A percentile compares a stretch with the other conserved stretches of the same genome.
Evolutionary conservation across 768 basidiomycete genomes (phyloP).

Genomic region (Dendrothele bispora): DNA sequence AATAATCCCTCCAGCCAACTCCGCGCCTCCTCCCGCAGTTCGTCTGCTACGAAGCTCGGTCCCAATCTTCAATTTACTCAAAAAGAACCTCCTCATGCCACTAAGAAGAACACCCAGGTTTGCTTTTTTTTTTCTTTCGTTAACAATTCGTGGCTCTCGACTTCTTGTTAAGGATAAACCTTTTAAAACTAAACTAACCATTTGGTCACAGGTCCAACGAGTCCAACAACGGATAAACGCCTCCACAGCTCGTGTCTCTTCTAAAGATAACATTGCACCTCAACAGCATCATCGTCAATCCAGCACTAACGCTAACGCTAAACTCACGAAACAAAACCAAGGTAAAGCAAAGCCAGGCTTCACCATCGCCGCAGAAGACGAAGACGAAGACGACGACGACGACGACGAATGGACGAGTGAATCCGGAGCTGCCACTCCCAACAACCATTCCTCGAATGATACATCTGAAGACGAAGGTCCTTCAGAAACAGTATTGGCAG

Average conservation of each 20-base stretch:
- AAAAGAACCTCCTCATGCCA: conserved; percentile 44
- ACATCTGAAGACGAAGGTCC: conserved; percentile 33
- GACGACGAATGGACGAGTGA: conserved; percentile 81
- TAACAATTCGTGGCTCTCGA: conserved; percentile 10
- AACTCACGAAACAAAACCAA: no score
- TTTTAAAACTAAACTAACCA: no score
- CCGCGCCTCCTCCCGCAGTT: conserved; percentile 64
- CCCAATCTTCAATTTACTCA: conserved; percentile 69
- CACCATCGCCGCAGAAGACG: conserved; percentile 48
- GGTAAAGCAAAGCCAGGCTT: conserved; percentile 52
- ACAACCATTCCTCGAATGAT: conserved; percentile 40
- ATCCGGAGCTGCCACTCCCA: conserved; percentile 72
- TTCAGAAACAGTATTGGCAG: conserved; percentile 20
- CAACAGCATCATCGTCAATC: conserved; percentile 20
- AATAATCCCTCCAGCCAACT: conserved; percentile 42
- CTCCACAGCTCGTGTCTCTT: conserved; percentile 32
- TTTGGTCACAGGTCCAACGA: conserved; percentile 23
- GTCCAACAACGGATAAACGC: conserved; percentile 26
- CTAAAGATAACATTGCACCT: conserved; percentile 24
- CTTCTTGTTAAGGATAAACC: conserved; percentile 23
- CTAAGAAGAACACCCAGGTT: conserved; percentile 28
- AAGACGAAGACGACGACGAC: conserved; percentile 50
- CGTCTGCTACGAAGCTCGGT: conserved; percentile 59
- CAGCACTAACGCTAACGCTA: conserved; percentile 17
- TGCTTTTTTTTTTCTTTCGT: conserved; percentile 14